Evolutionary conservation across 345 rosid species (phyloP), one percentile per base, ranked within the genome.

Genomic region (Nephelium lappaceum): DNA sequence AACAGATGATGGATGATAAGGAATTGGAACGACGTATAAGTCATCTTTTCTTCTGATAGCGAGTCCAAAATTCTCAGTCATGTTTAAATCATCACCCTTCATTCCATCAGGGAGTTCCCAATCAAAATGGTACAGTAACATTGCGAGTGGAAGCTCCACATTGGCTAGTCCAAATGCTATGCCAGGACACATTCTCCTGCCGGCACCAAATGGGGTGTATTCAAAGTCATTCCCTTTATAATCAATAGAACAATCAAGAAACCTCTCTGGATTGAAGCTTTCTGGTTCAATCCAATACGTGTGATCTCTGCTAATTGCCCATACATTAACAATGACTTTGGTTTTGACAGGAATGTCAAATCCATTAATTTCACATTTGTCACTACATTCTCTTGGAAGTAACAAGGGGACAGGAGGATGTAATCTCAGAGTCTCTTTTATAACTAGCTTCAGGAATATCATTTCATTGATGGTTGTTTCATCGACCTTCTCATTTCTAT

Each of bases 201-300:
- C 83, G 0, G 81, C 77, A 5, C 85, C 83, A 36, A 85, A 82
- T 0, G 85, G 87, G 8, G 81, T 77, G 67, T 49, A 75, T 31
- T 78, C 69, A n/a, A 75, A 84, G 55, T 60, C 1, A 0, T 61
- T 67, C 47, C 84, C 82, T 58, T 25, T 84, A 51, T 14, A 84
- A 45, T 82, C 80, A 6, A 80, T 15, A 0, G 64, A 27, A 19
- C 55, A 66, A n/a, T 79, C 38, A 3, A 67, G 24, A 51, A 82
- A 85, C 27, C 88, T 82, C 76, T 82, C 88, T 0, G 82, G 84
- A 27, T 60, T 21, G 10, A 85, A 85, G 3, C 1, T 69, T 7
- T 82, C 85, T 0, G 86, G 45, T 21, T 23, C 6, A 75, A 6
- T 5, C 11, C 36, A 63, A 11, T 45, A 45, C 51, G 4, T 45